Evolutionary conservation across 2,329 filamentous ascomycete species (phyloP), one percentile per base, ranked within the genome.

Genomic region (Aspergillus thermomutatus): DNA sequence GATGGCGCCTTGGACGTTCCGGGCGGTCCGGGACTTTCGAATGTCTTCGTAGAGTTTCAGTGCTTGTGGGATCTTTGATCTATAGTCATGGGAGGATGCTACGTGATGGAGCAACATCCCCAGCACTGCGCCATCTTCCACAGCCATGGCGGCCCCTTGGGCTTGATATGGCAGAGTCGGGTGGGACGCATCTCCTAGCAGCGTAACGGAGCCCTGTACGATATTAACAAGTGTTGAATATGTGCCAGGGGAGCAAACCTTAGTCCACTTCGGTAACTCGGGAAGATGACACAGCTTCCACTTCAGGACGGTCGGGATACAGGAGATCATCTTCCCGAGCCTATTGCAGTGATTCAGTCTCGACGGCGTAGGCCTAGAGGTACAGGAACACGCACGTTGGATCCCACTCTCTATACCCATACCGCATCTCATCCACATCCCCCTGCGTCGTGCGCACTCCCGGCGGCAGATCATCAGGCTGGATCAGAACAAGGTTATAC

Each of bases 81-180:
- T 9, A 3, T 26, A 21, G 75, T 0, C 65, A 69, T 25, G 72
- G 63, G 1, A 83, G 69, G 3, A 77, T 74, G 0, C 79, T 79
- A 0, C 5, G 27, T 27, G 26, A 1, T 53, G 57, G 2, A 89
- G 72, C 3, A 88, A 63, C 3, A 78, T 75, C 0, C 86, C 86
- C 0, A 89, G 70, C 0, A 86, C 83, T 0, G 85, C 84, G 0
- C 86, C 87, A 51, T 90, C 87, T 65, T 90, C 87, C 1, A 89
- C 76, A 0, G 83, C 82, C 4, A 81, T 85, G 63, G 87, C 87
- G 4, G 86, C 87, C 0, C 87, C 86, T 67, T 85, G 87, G 0
- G 83, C 86, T 43, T 84, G 75, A 59, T 83, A 82, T 2, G 83
- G 83, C 2, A 87, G 71, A 79, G 85, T 86, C 0, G 83, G 81